These are phyloP conservation scores for Gossypium lobatum DNA, from an alignment of 441 rosid species.

Conservation along the genomic window DNA sequence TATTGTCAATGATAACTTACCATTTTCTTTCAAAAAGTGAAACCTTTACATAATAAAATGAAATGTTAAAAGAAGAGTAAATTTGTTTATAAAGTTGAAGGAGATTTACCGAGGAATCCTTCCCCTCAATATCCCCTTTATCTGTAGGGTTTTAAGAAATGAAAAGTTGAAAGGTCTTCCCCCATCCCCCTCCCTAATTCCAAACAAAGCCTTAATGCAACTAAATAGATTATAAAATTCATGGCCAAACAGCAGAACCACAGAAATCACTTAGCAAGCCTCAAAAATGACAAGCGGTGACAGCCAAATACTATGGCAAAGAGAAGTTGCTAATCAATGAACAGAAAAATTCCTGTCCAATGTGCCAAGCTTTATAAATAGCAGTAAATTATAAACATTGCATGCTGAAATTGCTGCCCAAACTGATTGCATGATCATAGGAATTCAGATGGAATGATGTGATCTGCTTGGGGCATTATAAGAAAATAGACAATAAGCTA, in stretches of 20 bases:
- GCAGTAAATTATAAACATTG: constrained; percentile 5
- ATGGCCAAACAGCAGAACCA: neutral
- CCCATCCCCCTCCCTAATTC: neutral
- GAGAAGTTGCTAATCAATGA: neutral
- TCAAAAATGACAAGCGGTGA: neutral
- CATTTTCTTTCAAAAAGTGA: neutral
- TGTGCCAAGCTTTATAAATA: neutral
- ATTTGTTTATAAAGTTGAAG: neutral
- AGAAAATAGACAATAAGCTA: neutral
- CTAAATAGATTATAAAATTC: neutral
- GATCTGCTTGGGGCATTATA: neutral
- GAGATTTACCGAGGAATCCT: neutral
- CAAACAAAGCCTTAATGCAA: neutral
- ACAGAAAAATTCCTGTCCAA: neutral
- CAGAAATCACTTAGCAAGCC: neutral
- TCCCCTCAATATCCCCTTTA: neutral
- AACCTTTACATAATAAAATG: neutral
- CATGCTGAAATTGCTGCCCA: neutral
- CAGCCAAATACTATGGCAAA: neutral
- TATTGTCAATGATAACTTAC: neutral
- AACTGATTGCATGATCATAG: constrained; percentile 3
- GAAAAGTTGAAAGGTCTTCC: neutral
- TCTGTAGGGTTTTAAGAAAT: neutral
- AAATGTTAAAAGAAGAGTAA: neutral
- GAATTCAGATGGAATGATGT: neutral